Percentiles rank a stretch among this genome's conserved stretches.
phyloP scores from a whole-genome alignment of 805 yeast genomes.

The Candida arabinofermentans region DNA sequence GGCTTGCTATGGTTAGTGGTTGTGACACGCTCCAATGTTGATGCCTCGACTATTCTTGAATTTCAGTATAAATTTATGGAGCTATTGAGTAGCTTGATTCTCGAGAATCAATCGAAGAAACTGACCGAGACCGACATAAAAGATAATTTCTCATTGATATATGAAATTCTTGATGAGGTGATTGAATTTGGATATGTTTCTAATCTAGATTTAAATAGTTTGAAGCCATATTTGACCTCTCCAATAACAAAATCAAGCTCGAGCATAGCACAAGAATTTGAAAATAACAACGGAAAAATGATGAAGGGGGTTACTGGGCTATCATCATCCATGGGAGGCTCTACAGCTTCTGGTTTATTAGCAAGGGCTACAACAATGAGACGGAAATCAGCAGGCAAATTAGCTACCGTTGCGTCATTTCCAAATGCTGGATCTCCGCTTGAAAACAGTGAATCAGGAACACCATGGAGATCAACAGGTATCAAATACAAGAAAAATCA shows the following conservation, averaged over 20 bases:
- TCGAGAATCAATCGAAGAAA: constrained; percentile 25
- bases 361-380: constrained; percentile 20
- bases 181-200: constrained; percentile 78
- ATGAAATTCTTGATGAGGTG: constrained; percentile 74
- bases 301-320: constrained; percentile 1
- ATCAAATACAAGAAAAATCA: constrained; percentile 80
- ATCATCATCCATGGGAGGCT: constrained; percentile 4
- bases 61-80: constrained; percentile 61
- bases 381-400: constrained; percentile 14
- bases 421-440: constrained; percentile 6
- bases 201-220: constrained; percentile 47
- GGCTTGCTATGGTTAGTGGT: constrained; percentile 76
- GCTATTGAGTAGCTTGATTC: constrained; percentile 39
- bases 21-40: constrained; percentile 84
- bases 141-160: constrained; percentile 63
- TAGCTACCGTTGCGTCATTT: background rate
- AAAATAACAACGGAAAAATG: background rate
- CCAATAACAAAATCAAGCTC: constrained; percentile 8
- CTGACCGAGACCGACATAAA: constrained; percentile 49
- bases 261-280: constrained; percentile 2
- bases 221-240: constrained; percentile 32
- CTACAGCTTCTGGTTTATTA: constrained; percentile 11
- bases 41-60: constrained; percentile 77
- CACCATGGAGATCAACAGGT: constrained; percentile 70
- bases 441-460: constrained; percentile 9